Evolutionary conservation across 495 filamentous ascomycete species (phyloP), one percentile per base, ranked within the genome.

Genomic region (Stereocaulon alpinum): DNA sequence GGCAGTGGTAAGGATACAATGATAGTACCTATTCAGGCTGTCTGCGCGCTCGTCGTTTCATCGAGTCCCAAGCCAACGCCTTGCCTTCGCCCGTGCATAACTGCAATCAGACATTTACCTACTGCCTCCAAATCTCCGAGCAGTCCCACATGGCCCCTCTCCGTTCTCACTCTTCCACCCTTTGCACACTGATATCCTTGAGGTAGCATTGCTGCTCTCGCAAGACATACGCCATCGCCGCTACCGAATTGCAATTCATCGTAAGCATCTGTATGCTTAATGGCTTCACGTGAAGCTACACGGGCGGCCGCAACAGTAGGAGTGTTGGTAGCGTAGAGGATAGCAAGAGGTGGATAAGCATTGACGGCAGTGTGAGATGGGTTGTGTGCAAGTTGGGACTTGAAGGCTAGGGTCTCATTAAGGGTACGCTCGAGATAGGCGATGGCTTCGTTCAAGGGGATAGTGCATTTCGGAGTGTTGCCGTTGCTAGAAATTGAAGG

Each of bases 201-300:
- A 1, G 92, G 91, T 61, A 94, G 68, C 91, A 94, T 93, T 0
- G 91, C 87, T 56, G 91, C 88, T 43, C 77, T 77, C 0, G 92
- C 89, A 17, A 97, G 76, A 67, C 90, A 89, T 0, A 97, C 92
- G 0, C 92, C 92, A 69, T 97, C 92, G 0, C 92, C 92, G 40
- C 82, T 85, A 0, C 85, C 86, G 71, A 96, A 96, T 0, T 88
- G 81, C 3, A 96, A 75, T 59, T 95, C 85, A 61, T 95, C 92
- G 67, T 95, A 97, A 3, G 85, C 84, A 71, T 94, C 89, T 1
- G 80, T 71, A 41, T 82, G 80, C 55, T 83, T 82, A 62, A 96
- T 96, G 0, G 75, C 75, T 40, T 88, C 85, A 6, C 76, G 67
- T 2, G 82, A 81, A 6, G 77, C 65, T 11, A 97, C 89, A 14